Percentiles rank a stretch among this genome's conserved stretches.
phyloP scores from a whole-genome alignment of 208 protist species.

The Leishmania martiniquensis region DNA sequence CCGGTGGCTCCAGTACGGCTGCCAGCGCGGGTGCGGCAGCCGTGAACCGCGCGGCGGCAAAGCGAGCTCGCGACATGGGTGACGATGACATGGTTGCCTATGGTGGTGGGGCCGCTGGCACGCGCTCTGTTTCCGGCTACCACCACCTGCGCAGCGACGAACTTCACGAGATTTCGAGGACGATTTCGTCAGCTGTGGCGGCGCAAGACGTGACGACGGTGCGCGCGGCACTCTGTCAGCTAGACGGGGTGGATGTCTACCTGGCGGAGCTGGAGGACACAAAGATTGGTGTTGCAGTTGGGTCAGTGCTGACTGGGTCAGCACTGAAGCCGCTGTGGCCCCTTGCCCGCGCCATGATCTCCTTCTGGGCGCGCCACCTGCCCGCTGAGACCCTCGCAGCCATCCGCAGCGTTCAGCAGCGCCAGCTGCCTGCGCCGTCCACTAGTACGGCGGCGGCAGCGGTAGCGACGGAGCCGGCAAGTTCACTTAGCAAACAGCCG shows the following conservation, averaged over 20 bases:
- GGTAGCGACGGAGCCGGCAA: constrained; percentile 18
- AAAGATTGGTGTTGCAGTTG: constrained; percentile 79
- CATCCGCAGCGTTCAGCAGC: constrained; percentile 53
- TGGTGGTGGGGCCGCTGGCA: neutral
- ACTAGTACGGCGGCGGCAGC: constrained; percentile 8
- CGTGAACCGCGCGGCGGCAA: constrained; percentile 15
- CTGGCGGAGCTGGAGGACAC: constrained; percentile 62
- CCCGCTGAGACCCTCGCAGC: constrained; percentile 61
- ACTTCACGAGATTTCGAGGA: constrained; percentile 47
- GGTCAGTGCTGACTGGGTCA: constrained; percentile 49
- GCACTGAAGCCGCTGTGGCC: constrained; percentile 62
- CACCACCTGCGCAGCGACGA: constrained; percentile 27
- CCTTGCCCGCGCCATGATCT: constrained; percentile 68
- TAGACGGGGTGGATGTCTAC: constrained; percentile 63
- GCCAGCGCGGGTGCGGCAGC: constrained; percentile 9
- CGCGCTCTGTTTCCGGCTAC: constrained; percentile 2
- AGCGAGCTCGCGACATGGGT: constrained; percentile 28
- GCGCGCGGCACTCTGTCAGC: constrained; percentile 50
- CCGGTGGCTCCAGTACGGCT: neutral
- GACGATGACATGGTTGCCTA: constrained; percentile 9
- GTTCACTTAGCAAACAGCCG: constrained; percentile 19
- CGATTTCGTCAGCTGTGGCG: constrained; percentile 48
- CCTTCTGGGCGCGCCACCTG: constrained; percentile 70
- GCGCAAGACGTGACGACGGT: constrained; percentile 39
- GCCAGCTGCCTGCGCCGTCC: neutral